Evolutionary conservation across 2,329 filamentous ascomycete species (phyloP).

Genomic region (Aspergillus puulaauensis): DNA sequence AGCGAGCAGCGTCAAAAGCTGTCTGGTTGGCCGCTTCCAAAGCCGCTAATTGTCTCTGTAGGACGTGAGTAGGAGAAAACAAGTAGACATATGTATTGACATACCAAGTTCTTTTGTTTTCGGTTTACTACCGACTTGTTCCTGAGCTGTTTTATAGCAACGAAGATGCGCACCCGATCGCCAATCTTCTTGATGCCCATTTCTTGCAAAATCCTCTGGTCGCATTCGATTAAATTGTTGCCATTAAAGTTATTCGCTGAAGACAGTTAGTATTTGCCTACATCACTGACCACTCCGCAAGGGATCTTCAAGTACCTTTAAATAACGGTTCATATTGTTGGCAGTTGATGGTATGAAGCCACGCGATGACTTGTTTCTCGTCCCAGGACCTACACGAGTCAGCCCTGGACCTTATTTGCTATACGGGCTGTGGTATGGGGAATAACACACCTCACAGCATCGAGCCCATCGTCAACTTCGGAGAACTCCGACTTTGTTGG

Average conservation of each 20-base stretch:
- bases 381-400: constrained; percentile 65
- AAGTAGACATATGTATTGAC: constrained; percentile 27
- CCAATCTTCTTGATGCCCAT: constrained; percentile 98
- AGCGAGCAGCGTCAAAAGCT: constrained; percentile 62
- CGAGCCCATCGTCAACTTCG: constrained; percentile 69
- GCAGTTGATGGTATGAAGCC: constrained; percentile 87
- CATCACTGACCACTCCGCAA: background rate
- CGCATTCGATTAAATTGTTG: constrained; percentile 93
- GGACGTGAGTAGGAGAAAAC: constrained; percentile 16
- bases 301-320: constrained; percentile 51
- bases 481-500: constrained; percentile 93
- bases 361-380: constrained; percentile 87
- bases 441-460: constrained; percentile 64
- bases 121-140: constrained; percentile 74
- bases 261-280: constrained; percentile 20
- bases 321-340: constrained; percentile 91
- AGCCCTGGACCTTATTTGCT: constrained; percentile 12
- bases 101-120: constrained; percentile 81
- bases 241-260: constrained; percentile 91
- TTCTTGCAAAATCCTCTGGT: constrained; percentile 93
- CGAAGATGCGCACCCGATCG: constrained; percentile 86
- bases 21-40: constrained; percentile 67
- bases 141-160: constrained; percentile 79
- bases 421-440: background rate
- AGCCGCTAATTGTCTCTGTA: constrained; percentile 77